phyloP scores from a whole-genome alignment of 2,329 filamentous ascomycete genomes.

The Venturia oleaginea region DNA sequence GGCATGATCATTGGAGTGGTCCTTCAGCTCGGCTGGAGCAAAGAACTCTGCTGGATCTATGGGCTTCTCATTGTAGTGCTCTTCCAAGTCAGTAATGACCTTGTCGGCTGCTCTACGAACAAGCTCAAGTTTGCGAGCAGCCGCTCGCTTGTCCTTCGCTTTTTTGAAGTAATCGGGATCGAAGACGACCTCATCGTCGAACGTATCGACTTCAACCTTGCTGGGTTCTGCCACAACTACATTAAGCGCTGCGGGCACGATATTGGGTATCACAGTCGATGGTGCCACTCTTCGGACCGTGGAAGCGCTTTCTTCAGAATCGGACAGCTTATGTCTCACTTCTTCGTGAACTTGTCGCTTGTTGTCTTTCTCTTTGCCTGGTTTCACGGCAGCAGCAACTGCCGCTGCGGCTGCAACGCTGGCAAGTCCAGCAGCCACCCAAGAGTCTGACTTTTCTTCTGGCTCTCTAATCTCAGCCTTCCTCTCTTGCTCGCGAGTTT shows the following conservation, averaged over 20 bases:
- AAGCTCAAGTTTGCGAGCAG: slow-evolving; percentile 6
- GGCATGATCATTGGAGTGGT: slow-evolving; percentile 25
- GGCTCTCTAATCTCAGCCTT: slow-evolving; percentile 27
- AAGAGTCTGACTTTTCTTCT: slow-evolving; percentile 23
- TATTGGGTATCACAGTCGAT: slow-evolving; percentile 20
- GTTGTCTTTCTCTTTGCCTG: slow-evolving; percentile 11
- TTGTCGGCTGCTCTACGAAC: slow-evolving; percentile 27
- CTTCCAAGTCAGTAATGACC: slow-evolving; percentile 34
- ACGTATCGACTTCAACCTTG: slow-evolving; percentile 26
- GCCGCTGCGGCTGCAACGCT: slow-evolving; percentile 26
- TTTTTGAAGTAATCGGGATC: slow-evolving; percentile 37
- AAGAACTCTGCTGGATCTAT: slow-evolving; percentile 32
- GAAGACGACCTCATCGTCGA: slow-evolving; percentile 38
- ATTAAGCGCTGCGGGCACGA: slow-evolving; percentile 19
- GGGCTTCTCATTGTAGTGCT: slow-evolving; percentile 30
- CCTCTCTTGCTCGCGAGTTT: slow-evolving; percentile 21
- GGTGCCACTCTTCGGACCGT: slow-evolving; percentile 20
- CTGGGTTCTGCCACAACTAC: slow-evolving; percentile 20
- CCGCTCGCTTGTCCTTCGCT: slow-evolving; percentile 9
- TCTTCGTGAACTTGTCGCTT: slow-evolving; percentile 1
- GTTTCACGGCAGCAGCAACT: slow-evolving; percentile 17
- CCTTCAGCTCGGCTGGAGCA: slow-evolving; percentile 34
- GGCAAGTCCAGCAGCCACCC: slow-evolving; percentile 29
- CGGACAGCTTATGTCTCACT: background rate
- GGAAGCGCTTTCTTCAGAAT: background rate